Base-by-base conservation (phyloP, 768 basidiomycete genomes). In the Russula sp. region DNA sequence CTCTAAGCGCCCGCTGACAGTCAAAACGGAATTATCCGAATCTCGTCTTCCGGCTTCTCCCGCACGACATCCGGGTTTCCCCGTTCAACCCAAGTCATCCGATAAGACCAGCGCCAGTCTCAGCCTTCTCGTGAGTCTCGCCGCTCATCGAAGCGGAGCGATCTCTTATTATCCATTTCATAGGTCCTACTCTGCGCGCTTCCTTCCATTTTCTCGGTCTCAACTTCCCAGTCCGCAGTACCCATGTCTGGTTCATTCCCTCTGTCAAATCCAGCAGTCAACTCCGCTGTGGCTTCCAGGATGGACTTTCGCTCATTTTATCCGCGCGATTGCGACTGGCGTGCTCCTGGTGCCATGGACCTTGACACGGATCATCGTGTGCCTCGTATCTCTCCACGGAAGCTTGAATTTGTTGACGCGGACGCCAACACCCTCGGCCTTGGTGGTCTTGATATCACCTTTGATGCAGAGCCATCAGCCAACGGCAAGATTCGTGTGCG, bases 161-260 rank as follows among this genome's bases (percentile, higher is more conserved):
- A 42, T 59, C 48, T 65, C 55, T 64, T 45, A 57, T 58, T 61
- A 50, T 54, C 31, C 20, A 22, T 32, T 50, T 55, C 40, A n/a
- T 78, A 89, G 84, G 87, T 88, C 68, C 80, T 91, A 51, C 79
- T 91, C 49, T 91, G 88, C 68, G 87, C 88, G 2, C 80, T 91
- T 32, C 89, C 89, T 16, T 82, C 85, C 22, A 79, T 91, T 49
- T 80, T 91, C 57, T 85, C 88, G 22, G 77, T 88, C 75, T 81
- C 86, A 55, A 75, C 83, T 65, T 69, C 64, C 47, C 65, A 64
- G 39, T 76, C 79, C 22, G 69, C 81, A 31, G 68, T 84, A 13
- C 83, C 84, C 54, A 79, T 82, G 51, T 78, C 78, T 65, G 84
- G 87, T 71, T 79, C 82, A 31, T 73, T 84, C 61, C 81, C 86